These are phyloP conservation scores for Fraxinus americana DNA, from an alignment of 257 asterid genomes.

Conservation along the genomic window DNA sequence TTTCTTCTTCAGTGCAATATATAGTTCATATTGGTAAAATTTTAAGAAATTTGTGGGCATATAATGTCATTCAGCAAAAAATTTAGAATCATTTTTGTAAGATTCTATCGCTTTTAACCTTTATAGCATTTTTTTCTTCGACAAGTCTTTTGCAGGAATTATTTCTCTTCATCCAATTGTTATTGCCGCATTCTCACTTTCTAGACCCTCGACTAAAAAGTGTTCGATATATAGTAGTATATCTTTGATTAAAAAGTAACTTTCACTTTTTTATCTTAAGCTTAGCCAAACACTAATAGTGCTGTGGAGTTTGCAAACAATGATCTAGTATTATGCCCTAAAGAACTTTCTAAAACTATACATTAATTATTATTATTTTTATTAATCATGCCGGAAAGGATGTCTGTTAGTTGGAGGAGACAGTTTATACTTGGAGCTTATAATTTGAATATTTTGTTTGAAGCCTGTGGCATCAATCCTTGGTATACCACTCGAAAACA, in stretches of 20 bases:
- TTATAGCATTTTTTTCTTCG: background rate
- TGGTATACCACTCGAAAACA: constrained; percentile 65
- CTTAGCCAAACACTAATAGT: too few species aligned
- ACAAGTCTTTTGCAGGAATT: background rate
- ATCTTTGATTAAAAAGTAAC: too few species aligned
- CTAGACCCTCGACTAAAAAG: background rate
- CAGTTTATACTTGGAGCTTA: constrained; percentile 1
- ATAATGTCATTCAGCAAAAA: background rate
- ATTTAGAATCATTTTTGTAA: background rate
- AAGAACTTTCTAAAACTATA: too few species aligned
- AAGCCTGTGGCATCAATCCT: constrained; percentile 88
- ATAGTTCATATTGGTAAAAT: background rate
- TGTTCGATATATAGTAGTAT: too few species aligned
- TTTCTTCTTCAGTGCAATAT: background rate
- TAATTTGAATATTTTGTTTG: constrained; percentile 25
- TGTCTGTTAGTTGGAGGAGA: too few species aligned
- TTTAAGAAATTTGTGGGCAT: background rate
- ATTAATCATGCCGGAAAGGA: too few species aligned
- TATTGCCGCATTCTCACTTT: background rate
- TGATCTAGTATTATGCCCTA: too few species aligned
- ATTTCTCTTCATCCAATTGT: background rate
- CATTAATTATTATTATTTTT: too few species aligned
- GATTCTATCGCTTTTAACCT: background rate
- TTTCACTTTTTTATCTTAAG: too few species aligned
- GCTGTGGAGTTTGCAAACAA: too few species aligned